Base-by-base conservation (phyloP, 2,329 filamentous ascomycete species). In the Didymella exigua region DNA sequence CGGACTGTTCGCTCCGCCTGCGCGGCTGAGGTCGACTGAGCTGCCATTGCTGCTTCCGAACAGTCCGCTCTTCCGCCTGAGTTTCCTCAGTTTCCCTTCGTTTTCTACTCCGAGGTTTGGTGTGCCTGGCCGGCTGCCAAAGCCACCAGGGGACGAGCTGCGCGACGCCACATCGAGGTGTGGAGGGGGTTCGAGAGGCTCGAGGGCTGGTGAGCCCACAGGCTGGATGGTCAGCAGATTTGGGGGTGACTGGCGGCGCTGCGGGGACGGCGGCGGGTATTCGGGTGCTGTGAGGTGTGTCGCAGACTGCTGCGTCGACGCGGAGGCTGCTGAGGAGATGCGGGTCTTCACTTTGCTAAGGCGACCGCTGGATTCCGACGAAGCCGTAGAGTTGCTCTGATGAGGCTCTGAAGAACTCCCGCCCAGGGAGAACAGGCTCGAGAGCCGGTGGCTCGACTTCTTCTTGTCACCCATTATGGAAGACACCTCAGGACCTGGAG, bases 1-100 rank as follows among this genome's bases (percentile, higher is more conserved):
- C 18, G 77, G 76, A 11, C 48, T 36, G n/a, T 58, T 38, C 24
- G 26, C 24, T 30, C 38, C 46, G 16, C 42, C 57, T 10, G 56
- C 38, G 19, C 57, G 42, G 19, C 52, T 50, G 41, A 70, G 65
- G 49, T 71, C 61, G 2, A 36, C 21, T 24, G 29, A 5, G 54
- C 66, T 70, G 58, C 57, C 58, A 48, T 60, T 59, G 38, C 47
- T 61, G 27, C 65, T 59, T 8, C 69, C 69, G 57, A 75, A 74
- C 10, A 76, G 48, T 23, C 59, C 68, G 52, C 72, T 76, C 51
- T 65, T 72, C 49, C 74, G 63, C 59, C 69, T 68, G 45, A 70
- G 57, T 54, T 75, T 75, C 62, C 71, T 72, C 37, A 66, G 43
- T 16, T 61, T 65, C 0, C 59, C 59, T 29, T 68, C 68, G 13